Conservation (phyloP, 495 filamentous ascomycete species). For the Aspergillus coremiiformis region DNA sequence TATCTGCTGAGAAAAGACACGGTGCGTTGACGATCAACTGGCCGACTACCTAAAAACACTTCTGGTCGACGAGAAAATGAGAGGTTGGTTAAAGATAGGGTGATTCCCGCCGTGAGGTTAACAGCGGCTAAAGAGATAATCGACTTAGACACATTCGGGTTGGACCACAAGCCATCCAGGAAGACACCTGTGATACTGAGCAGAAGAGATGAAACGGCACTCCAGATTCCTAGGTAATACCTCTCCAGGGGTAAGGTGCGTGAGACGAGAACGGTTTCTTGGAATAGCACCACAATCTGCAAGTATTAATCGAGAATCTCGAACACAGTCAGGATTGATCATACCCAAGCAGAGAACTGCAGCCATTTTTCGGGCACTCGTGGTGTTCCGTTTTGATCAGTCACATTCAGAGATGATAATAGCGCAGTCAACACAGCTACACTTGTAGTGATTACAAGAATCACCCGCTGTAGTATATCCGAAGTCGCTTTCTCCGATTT, state of each 20-base stretch:
- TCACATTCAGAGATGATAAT: background rate
- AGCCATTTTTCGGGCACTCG: background rate
- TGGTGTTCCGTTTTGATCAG: background rate
- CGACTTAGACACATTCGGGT: background rate
- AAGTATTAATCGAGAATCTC: background rate
- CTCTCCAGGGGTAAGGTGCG: background rate
- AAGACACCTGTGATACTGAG: background rate
- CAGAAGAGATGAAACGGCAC: background rate
- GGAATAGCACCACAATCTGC: background rate
- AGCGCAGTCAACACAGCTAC: background rate
- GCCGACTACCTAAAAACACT: conserved; percentile 41
- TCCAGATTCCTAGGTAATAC: background rate
- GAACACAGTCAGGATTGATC: background rate
- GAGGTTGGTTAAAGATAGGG: conserved; percentile 5
- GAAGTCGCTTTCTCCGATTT: background rate
- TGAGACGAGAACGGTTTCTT: background rate
- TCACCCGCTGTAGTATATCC: background rate
- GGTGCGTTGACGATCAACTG: conserved; percentile 52
- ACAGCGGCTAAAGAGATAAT: background rate
- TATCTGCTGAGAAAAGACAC: conserved; percentile 49
- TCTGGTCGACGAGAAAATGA: conserved; percentile 53
- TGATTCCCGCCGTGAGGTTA: conserved; percentile 3
- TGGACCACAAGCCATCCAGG: background rate
- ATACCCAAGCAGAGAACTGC: background rate
- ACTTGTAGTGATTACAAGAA: background rate